Conservation (phyloP, 106 monocot genomes). For the Dactylorhiza incarnata region DNA sequence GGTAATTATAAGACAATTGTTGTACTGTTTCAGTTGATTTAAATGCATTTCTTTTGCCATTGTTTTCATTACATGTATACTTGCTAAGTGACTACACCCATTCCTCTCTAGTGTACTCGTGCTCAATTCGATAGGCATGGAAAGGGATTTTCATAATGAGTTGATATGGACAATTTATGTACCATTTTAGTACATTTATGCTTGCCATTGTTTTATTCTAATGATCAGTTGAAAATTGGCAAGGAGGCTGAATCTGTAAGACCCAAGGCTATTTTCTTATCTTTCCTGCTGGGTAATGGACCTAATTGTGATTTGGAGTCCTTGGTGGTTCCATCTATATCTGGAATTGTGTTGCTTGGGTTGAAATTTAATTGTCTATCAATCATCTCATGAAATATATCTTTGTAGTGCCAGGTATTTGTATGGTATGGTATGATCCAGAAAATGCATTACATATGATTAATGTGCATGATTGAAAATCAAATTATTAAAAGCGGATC, state of each 20-base stretch:
- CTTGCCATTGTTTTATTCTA: constrained; percentile 73
- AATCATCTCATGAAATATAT: neutral
- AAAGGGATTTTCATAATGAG: neutral
- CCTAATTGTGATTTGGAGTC: neutral
- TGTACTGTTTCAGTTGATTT: neutral
- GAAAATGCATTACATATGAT: neutral
- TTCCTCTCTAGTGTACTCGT: neutral
- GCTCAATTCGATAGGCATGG: neutral
- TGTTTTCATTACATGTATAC: neutral
- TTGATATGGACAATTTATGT: too few species aligned
- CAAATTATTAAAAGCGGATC: neutral
- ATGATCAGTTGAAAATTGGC: constrained; percentile 83
- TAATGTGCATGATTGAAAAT: neutral
- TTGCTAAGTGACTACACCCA: neutral
- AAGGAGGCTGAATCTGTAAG: constrained; percentile 73
- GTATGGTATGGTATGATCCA: neutral
- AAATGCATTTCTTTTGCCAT: neutral
- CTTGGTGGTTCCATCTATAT: neutral
- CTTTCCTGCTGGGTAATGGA: neutral
- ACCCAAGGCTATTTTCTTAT: too few species aligned
- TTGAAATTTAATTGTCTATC: neutral
- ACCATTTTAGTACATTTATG: too few species aligned
- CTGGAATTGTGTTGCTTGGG: neutral
- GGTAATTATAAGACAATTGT: neutral
- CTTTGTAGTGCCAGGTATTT: neutral